A percentile compares a stretch with the other conserved stretches of the same genome.
Evolutionary conservation across 345 rosid species (phyloP).

Genomic region (Hibiscus trionum): DNA sequence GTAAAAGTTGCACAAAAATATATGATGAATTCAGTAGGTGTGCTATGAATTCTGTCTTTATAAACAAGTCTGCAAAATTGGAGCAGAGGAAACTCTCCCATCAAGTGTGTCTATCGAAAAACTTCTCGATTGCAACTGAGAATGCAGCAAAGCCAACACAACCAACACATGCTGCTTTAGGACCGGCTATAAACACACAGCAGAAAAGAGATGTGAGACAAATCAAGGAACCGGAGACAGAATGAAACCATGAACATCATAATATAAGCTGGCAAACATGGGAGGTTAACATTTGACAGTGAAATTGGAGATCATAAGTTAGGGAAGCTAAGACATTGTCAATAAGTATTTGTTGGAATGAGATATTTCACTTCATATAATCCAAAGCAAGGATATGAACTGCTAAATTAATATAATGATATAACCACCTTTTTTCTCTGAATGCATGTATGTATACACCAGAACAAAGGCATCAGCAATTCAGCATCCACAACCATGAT

Average conservation of each 20-base stretch:
- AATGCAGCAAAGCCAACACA: constrained; percentile 95
- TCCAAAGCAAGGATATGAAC: not conserved
- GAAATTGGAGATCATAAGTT: not conserved
- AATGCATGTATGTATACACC: not conserved
- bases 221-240: not conserved
- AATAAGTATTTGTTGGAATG: not conserved
- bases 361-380: not conserved
- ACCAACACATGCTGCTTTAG: constrained; percentile 79
- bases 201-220: constrained; percentile 3
- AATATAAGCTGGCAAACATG: not conserved
- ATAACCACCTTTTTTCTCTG: not conserved
- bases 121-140: constrained; percentile 96
- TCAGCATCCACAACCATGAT: not conserved
- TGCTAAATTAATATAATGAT: not conserved
- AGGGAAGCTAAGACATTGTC: not conserved
- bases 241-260: not conserved
- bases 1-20: not conserved
- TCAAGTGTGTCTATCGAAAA: constrained; percentile 68
- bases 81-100: not conserved
- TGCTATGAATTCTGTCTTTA: not conserved
- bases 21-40: not conserved
- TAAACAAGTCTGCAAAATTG: constrained; percentile 10
- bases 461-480: not conserved
- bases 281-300: not conserved
- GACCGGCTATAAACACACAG: constrained; percentile 48